Evolutionary conservation across 805 yeast genomes (phyloP).

Genomic region (Priceomyces carsonii): DNA sequence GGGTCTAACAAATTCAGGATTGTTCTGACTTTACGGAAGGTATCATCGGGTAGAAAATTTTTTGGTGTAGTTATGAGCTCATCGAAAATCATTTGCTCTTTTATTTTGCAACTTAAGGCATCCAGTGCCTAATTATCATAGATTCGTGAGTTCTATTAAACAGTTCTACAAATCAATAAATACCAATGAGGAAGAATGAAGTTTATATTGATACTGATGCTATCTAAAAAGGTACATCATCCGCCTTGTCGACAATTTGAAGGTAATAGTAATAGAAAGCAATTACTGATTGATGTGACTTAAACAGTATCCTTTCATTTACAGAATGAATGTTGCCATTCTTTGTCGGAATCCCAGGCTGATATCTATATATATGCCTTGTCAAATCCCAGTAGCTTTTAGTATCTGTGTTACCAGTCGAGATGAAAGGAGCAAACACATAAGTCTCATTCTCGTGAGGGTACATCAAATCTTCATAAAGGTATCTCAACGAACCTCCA

Average conservation of each 20-base stretch:
- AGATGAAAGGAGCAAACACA: slow-evolving; percentile 34
- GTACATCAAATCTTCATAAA: slow-evolving; percentile 35
- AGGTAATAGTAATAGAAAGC: slow-evolving; percentile 42
- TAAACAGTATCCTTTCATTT: slow-evolving; percentile 30
- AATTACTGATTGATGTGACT: slow-evolving; percentile 32
- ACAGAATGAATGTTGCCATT: slow-evolving; percentile 33
- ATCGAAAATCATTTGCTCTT: no score
- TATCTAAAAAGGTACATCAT: slow-evolving; percentile 11
- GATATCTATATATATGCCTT: slow-evolving; percentile 36
- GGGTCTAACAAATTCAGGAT: no score
- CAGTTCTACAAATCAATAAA: no score
- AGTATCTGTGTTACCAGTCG: slow-evolving; percentile 44
- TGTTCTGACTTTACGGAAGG: no score
- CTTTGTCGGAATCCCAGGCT: slow-evolving; percentile 23
- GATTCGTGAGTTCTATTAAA: no score
- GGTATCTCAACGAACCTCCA: slow-evolving; percentile 38
- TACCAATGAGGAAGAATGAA: background rate
- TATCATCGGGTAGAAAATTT: no score
- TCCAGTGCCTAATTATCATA: no score
- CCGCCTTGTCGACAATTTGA: slow-evolving; percentile 24
- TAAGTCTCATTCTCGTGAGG: slow-evolving; percentile 24
- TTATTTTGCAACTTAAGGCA: no score
- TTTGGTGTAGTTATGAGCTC: no score
- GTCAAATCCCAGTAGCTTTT: slow-evolving; percentile 43
- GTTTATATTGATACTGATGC: background rate